These are phyloP conservation scores for Volvox carteri DNA, from an alignment of 163 green algal genomes.

Conservation along the genomic window DNA sequence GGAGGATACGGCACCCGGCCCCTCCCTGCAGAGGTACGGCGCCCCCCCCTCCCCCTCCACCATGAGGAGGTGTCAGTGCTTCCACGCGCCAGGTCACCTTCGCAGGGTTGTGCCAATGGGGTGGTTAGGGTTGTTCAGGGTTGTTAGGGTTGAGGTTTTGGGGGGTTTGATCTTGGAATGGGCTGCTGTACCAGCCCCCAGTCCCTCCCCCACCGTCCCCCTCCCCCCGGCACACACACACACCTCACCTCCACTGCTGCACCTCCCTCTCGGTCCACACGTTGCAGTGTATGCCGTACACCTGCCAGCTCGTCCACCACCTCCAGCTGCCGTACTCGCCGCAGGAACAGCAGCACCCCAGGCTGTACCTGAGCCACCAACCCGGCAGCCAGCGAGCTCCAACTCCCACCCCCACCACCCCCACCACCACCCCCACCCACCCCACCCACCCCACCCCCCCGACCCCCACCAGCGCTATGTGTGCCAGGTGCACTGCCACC, in stretches of 20 bases:
- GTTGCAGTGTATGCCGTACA: constrained; percentile 24
- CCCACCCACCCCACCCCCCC: no score
- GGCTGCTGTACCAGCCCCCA: no score
- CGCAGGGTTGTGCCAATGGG: no score
- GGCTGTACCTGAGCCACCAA: constrained; percentile 40
- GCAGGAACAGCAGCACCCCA: constrained; percentile 56
- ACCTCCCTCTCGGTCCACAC: constrained; percentile 22
- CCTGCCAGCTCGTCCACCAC: constrained; percentile 40
- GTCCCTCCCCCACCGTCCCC: background rate
- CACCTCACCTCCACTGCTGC: constrained; percentile 22
- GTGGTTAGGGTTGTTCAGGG: background rate
- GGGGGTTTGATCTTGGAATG: no score
- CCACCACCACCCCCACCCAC: background rate
- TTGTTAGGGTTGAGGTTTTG: background rate
- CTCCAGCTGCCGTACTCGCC: constrained; percentile 46
- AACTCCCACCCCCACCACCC: background rate
- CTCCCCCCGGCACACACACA: background rate
- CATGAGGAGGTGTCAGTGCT: background rate
- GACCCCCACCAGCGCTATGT: no score
- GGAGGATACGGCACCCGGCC: background rate
- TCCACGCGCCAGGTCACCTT: constrained; percentile 44
- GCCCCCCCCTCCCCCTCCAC: no score
- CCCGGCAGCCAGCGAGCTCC: background rate
- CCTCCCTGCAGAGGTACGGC: background rate
- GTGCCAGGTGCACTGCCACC: no score